These are phyloP conservation scores for Tuber calosporum DNA, from an alignment of 495 filamentous ascomycete genomes.

Conservation along the genomic window DNA sequence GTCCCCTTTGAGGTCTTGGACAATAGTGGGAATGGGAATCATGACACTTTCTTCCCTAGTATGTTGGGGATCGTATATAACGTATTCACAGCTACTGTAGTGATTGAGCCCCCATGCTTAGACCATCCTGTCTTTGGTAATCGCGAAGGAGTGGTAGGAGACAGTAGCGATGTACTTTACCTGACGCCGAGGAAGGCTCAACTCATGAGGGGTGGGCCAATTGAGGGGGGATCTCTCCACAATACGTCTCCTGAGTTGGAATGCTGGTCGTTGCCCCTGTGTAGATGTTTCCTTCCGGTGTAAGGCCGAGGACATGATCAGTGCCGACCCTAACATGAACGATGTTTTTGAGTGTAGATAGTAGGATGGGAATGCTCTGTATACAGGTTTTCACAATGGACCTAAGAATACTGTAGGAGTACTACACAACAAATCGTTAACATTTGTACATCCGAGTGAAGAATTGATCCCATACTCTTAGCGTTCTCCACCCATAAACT, in stretches of 20 bases:
- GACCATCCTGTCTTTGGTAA: constrained; percentile 62
- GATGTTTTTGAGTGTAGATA: constrained; percentile 57
- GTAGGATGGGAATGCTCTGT: constrained; percentile 46
- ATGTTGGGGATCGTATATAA: constrained; percentile 52
- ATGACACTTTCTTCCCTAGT: constrained; percentile 58
- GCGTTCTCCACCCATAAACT: constrained; percentile 68
- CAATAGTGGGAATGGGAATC: constrained; percentile 53
- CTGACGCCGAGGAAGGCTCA: constrained; percentile 58
- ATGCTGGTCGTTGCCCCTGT: constrained; percentile 67
- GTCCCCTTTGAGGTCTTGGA: constrained; percentile 54
- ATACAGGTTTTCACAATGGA: constrained; percentile 49
- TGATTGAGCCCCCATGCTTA: constrained; percentile 85
- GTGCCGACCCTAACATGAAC: constrained; percentile 55
- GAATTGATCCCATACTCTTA: constrained; percentile 49
- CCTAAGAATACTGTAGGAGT: constrained; percentile 63
- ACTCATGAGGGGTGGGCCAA: constrained; percentile 60
- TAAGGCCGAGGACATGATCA: constrained; percentile 66
- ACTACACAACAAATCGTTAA: constrained; percentile 41
- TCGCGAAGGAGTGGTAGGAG: constrained; percentile 68
- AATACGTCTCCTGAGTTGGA: constrained; percentile 67
- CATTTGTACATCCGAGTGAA: neutral
- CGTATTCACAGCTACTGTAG: constrained; percentile 75
- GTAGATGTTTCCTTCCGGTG: constrained; percentile 57
- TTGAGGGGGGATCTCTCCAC: constrained; percentile 55
- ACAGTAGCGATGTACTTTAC: constrained; percentile 55